phyloP scores from a whole-genome alignment of 2,329 filamentous ascomycete species.

The Emydomyces testavorans region DNA sequence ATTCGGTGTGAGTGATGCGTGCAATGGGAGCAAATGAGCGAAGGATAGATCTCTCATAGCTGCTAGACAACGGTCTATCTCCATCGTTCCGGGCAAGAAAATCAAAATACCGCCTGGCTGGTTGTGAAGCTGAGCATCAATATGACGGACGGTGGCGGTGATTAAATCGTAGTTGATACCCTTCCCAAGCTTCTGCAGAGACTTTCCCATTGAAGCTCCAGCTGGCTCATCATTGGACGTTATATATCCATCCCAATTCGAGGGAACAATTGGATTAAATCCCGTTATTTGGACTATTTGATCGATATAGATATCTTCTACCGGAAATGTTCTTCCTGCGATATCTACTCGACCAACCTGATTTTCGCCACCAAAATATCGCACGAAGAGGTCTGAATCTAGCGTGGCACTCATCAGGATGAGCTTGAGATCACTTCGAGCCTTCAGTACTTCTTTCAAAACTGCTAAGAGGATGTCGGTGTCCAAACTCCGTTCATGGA shows the following conservation, averaged over 20 bases:
- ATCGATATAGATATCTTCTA: constrained; percentile 80
- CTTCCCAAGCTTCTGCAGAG: constrained; percentile 61
- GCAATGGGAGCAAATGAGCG: constrained; percentile 72
- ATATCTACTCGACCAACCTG: constrained; percentile 76
- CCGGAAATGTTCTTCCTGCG: constrained; percentile 75
- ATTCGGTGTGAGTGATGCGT: constrained; percentile 77
- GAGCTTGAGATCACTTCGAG: constrained; percentile 69
- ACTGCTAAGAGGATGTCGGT: constrained; percentile 88
- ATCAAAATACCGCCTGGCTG: constrained; percentile 84
- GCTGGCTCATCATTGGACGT: constrained; percentile 27
- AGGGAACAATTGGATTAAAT: constrained; percentile 43
- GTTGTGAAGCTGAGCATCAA: constrained; percentile 63
- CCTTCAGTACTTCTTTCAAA: constrained; percentile 65
- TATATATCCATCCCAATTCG: constrained; percentile 26
- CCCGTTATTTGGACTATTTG: constrained; percentile 72
- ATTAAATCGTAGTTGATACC: constrained; percentile 89
- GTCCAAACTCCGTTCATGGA: constrained; percentile 88
- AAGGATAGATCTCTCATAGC: constrained; percentile 53
- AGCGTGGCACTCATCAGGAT: constrained; percentile 95
- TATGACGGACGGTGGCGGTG: constrained; percentile 63
- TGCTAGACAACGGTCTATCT: constrained; percentile 73
- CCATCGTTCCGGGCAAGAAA: constrained; percentile 81
- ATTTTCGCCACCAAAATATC: constrained; percentile 64
- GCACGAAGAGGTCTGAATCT: constrained; percentile 71
- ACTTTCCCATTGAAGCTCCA: constrained; percentile 49